Base-by-base conservation (phyloP, 2,329 filamentous ascomycete species). In the Cladosporium sp. region DNA sequence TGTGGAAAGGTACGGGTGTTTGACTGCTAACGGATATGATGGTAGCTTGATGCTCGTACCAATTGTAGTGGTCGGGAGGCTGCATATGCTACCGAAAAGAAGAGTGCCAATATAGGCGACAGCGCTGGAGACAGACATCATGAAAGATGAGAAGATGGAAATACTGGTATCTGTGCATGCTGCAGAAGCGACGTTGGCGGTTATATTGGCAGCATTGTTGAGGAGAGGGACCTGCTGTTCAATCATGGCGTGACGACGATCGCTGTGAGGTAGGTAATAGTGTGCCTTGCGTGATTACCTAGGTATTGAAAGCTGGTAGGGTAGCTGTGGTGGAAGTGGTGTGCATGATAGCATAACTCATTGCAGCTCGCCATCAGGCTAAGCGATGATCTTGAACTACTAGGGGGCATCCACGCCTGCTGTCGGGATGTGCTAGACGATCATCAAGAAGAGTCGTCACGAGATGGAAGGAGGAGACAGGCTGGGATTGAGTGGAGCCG, bases 1-100 rank as follows among this genome's bases (percentile, higher is more conserved):
- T 30, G 76, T 71, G 1, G 73, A 77, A 2, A 77, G 66, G 41
- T 77, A 77, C 3, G 75, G 75, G 30, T 70, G 74, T 54, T 73
- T 74, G 30, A 76, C 75, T 12, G 75, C 75, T 18, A 76, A 67
- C 4, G 75, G 70, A 36, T 70, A 72, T 0, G 71, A 72, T 28
- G 71, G 71, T 4, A 72, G 59, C 4, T 11, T 21, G 10, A 57
- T 57, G 24, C 32, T 64, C 12, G 34, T 57, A 21, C 24, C 34
- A 2, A 0, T 12, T 18, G 60, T 41, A 8, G 49, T 15, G 6
- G n/a, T 15, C 11, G 51, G 49, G 1, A 26, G 21, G 24, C 21
- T 64, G 14, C 49, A 55, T 18, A 32, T 38, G 4, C 30, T 38
- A 1, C 49, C 34, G 18, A 64, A 32, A 10, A 64, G 18, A 7